A percentile compares a stretch with the other conserved stretches of the same genome.
These are phyloP conservation scores for Sicyos baderoa DNA, from an alignment of 306 rosid genomes.

Conservation along the genomic window DNA sequence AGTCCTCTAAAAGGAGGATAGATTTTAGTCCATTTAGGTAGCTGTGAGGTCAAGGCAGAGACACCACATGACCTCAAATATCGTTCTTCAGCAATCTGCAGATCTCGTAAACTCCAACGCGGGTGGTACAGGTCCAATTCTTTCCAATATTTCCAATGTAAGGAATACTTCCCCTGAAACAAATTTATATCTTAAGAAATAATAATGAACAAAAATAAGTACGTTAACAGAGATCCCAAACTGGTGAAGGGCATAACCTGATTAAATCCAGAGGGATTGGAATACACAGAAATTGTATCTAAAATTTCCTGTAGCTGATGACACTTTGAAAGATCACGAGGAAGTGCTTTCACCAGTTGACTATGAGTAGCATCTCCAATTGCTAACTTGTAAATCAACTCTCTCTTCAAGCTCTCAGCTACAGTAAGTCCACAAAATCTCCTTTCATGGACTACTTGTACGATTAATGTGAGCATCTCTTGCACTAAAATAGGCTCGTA, in stretches of 20 bases:
- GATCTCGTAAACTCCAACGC: slow-evolving; percentile 89
- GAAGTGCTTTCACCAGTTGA: slow-evolving; percentile 88
- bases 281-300: slow-evolving; percentile 59
- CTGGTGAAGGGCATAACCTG: slow-evolving; percentile 42
- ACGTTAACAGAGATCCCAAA: slow-evolving; percentile 15
- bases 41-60: slow-evolving; percentile 59
- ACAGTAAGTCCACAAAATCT: slow-evolving; percentile 79
- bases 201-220: slow-evolving; percentile 20
- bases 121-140: slow-evolving; percentile 89
- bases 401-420: slow-evolving; percentile 81
- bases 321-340: slow-evolving; percentile 77
- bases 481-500: slow-evolving; percentile 71
- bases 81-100: slow-evolving; percentile 95
- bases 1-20: slow-evolving; percentile 70
- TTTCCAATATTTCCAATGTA: slow-evolving; percentile 69
- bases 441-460: slow-evolving; percentile 84
- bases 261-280: slow-evolving; percentile 83
- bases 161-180: slow-evolving; percentile 78
- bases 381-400: slow-evolving; percentile 66
- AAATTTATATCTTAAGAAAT: slow-evolving; percentile 11
- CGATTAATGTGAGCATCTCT: slow-evolving; percentile 89
- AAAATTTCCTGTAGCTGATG: slow-evolving; percentile 64
- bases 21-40: slow-evolving; percentile 75
- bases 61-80: slow-evolving; percentile 61
- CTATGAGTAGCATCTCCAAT: slow-evolving; percentile 85